These are phyloP conservation scores for Botrytis paeoniae DNA, from an alignment of 2,329 filamentous ascomycete species.

Conservation along the genomic window DNA sequence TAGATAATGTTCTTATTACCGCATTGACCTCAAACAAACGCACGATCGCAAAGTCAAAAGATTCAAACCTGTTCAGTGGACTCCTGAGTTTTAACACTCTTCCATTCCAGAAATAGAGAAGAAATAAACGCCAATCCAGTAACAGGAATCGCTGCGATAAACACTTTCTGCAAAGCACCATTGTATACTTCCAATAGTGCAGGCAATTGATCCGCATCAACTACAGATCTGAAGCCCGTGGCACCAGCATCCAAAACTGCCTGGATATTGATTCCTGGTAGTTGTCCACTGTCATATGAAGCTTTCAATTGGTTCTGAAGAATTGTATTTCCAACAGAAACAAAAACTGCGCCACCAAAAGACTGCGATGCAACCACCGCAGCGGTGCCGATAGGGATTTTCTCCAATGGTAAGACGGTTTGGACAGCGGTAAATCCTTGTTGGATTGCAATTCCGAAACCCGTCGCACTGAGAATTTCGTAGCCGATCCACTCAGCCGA, in stretches of 20 bases:
- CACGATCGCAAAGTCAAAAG: not conserved
- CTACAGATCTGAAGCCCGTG: constrained; percentile 47
- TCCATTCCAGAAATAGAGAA: constrained; percentile 51
- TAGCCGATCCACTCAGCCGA: constrained; percentile 50
- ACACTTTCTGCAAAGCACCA: constrained; percentile 48
- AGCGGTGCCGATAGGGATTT: constrained; percentile 45
- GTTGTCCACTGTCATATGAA: not conserved
- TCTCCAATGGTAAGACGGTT: constrained; percentile 36
- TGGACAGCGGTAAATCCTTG: constrained; percentile 35
- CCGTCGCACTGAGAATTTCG: constrained; percentile 29
- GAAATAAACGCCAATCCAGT: constrained; percentile 48
- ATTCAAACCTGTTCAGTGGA: not conserved
- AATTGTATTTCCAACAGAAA: constrained; percentile 46
- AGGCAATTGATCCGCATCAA: constrained; percentile 43
- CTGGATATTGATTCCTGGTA: constrained; percentile 31
- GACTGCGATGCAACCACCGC: constrained; percentile 44
- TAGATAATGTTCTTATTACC: not conserved
- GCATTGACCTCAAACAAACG: not conserved
- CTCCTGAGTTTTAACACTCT: constrained; percentile 23
- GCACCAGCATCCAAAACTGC: constrained; percentile 36
- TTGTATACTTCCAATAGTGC: constrained; percentile 54
- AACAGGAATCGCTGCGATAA: constrained; percentile 52
- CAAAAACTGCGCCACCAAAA: constrained; percentile 46
- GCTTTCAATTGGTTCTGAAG: constrained; percentile 38
- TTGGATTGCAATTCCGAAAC: constrained; percentile 35